phyloP scores from a whole-genome alignment of 495 filamentous ascomycete genomes.

The Mycothermus thermophilus region DNA sequence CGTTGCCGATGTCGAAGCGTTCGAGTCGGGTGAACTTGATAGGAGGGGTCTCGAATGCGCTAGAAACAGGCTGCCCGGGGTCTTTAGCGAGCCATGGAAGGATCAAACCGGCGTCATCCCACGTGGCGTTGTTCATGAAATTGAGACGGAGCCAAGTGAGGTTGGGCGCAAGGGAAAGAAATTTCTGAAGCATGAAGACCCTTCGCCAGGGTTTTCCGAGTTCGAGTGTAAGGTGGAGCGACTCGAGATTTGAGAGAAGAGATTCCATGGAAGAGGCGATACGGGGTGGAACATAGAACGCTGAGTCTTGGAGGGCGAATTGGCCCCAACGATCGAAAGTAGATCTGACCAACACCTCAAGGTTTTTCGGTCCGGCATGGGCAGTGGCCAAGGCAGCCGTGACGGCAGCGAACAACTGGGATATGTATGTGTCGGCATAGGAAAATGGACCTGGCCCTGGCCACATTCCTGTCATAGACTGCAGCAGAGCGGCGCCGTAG shows the following conservation, averaged over 20 bases:
- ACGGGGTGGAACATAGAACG: slow-evolving; percentile 24
- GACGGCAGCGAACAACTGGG: slow-evolving; percentile 16
- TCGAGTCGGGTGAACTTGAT: slow-evolving; percentile 16
- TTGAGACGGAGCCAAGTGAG: slow-evolving; percentile 28
- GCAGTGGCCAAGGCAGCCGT: slow-evolving; percentile 24
- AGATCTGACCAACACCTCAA: slow-evolving; percentile 28
- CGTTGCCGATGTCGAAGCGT: slow-evolving; percentile 27
- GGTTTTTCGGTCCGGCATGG: slow-evolving; percentile 11
- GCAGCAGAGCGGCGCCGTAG: slow-evolving; percentile 26
- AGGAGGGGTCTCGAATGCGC: not conserved
- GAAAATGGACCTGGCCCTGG: too few relatives aligned
- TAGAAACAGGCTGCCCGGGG: not conserved
- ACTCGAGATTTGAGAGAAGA: slow-evolving; percentile 21
- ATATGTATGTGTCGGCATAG: slow-evolving; percentile 6
- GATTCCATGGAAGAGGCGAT: slow-evolving; percentile 13
- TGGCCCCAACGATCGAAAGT: too few relatives aligned
- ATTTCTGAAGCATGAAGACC: slow-evolving; percentile 10
- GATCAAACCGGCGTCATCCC: not conserved
- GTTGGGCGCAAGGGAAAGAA: slow-evolving; percentile 16
- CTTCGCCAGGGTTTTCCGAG: not conserved
- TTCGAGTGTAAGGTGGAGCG: slow-evolving; percentile 25
- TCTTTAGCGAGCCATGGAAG: slow-evolving; percentile 2
- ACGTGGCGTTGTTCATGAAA: too few relatives aligned
- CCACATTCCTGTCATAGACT: too few relatives aligned
- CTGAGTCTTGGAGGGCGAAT: slow-evolving; percentile 11